Base-by-base conservation (phyloP, 176 grass and related monocot genomes). In the Ampelocalamus luodianensis region DNA sequence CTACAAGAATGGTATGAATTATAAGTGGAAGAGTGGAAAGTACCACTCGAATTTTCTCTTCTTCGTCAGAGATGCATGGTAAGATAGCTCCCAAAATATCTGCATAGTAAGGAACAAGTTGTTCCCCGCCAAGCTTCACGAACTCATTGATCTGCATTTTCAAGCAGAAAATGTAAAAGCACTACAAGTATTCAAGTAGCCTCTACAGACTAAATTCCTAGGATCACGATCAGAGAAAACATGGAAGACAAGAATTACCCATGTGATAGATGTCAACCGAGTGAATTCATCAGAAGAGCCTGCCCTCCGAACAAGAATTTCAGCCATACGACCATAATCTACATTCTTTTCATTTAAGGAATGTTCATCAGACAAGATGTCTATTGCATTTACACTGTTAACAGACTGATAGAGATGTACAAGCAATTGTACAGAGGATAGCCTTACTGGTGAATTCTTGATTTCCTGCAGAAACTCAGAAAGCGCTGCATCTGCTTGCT, bases 381-480 rank as follows among this genome's bases (percentile, higher is more conserved):
- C 1, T 20, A 79, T 66, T 79, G 46, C 40, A 71, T 50, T 62
- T 76, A 77, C 76, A 63, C 11, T 55, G 51, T 65, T 79, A 12
- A 90, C n/a, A 71, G 34, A 71, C 40, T 62, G 53, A 71, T 72
- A 46, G 5, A 50, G 46, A 81, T 43, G 27, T 36, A 64, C 44
- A 64, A 62, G 5, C 24, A 39, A 56, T 72, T 77, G 71, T 84
- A 50, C 16, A 51, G 55, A 79, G 24, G 77, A 74, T 84, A 83
- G 68, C 53, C 88, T 91, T 96, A 99, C 97, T 90, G 97, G 97
- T 84, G 97, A 99, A 78, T 96, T 99, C 66, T 99, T 99, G 76
- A 99, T 99, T 90, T 99, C 97, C 90, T 99, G 93, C 67, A 99
- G 86, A 92, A 99, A 99, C 87, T 99, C 97, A 65, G 97, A 94